Evolutionary conservation across 345 rosid species (phyloP), one percentile per base, ranked within the genome.

Genomic region (Trapa bicornis): DNA sequence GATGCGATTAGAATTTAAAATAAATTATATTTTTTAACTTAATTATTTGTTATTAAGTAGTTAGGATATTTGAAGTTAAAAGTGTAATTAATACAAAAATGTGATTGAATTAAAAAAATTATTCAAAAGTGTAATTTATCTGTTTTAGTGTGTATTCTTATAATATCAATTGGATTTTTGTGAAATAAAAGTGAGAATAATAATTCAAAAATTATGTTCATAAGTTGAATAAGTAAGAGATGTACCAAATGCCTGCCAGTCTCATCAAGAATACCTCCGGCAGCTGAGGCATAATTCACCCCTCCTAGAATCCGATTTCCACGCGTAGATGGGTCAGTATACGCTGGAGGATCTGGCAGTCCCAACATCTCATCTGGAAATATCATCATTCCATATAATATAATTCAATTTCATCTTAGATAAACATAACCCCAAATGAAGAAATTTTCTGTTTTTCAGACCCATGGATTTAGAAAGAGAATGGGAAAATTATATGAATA

Each of bases 241-340:
- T 76, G 36, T 83, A 94, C 99, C 13, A 81, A 89, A 73, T 91
- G 81, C 81, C 58, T 82, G 71, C 96, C 99, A 3, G 87, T 78
- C 71, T 80, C 86, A 36, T 91, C 92, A 37, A 94, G 96, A 61
- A 94, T 87, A 36, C 99, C 99, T 2, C 87, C 97, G 37, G 95
- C 97, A 13, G 95, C 97, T 17, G 97, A 91, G 5, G 99, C 96
- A 56, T 87, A 86, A 73, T 94, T 89, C 61, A 91, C 80, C 41
- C 97, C 99, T 64, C 78, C 78, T 5, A 91, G 83, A 22, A 89
- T 43, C 76, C 79, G 82, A 14, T 37, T 52, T 64, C 93, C 98
- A 22, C 47, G 13, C 22, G 97, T 77, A 64, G 68, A 75, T 16
- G 96, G 91, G 77, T 89, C 85, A 3, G 96, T 86, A 71, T 77